Evolutionary conservation across 179 eudicot species (phyloP).

Genomic region (Gypsophila paniculata): DNA sequence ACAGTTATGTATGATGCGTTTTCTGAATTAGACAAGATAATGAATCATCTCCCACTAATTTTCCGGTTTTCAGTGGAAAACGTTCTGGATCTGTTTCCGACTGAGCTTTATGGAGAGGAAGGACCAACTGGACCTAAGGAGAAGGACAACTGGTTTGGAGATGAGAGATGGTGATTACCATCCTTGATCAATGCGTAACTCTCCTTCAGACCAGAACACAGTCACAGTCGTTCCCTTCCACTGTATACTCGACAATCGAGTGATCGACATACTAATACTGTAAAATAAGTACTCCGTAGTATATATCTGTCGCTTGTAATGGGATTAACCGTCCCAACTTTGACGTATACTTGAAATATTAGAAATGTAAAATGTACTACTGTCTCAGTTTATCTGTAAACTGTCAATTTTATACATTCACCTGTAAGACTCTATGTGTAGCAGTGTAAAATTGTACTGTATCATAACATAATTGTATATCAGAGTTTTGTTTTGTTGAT

Average conservation of each 20-base stretch:
- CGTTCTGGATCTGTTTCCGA: constrained; percentile 40
- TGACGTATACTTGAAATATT: background rate
- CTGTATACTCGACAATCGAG: background rate
- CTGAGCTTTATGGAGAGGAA: constrained; percentile 44
- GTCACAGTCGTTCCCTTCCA: background rate
- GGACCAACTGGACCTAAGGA: constrained; percentile 55
- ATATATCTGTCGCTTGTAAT: background rate
- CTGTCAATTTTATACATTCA: background rate
- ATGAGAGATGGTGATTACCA: constrained; percentile 37
- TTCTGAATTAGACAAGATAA: constrained; percentile 40
- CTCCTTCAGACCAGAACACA: background rate
- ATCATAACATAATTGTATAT: no score
- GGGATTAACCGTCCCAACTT: background rate
- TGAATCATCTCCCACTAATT: constrained; percentile 35
- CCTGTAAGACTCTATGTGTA: no score
- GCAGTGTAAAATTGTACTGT: no score
- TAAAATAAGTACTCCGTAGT: no score
- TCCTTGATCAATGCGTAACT: background rate
- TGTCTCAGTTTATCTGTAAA: background rate
- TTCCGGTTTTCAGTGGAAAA: constrained; percentile 39
- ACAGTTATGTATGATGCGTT: constrained; percentile 30
- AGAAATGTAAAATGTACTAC: background rate
- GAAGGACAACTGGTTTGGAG: constrained; percentile 48
- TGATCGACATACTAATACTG: background rate
- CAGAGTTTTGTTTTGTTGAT: no score